Evolutionary conservation across 306 rosid genomes (phyloP), one percentile per base, ranked within the genome.

Genomic region (Notholithocarpus densiflorus): DNA sequence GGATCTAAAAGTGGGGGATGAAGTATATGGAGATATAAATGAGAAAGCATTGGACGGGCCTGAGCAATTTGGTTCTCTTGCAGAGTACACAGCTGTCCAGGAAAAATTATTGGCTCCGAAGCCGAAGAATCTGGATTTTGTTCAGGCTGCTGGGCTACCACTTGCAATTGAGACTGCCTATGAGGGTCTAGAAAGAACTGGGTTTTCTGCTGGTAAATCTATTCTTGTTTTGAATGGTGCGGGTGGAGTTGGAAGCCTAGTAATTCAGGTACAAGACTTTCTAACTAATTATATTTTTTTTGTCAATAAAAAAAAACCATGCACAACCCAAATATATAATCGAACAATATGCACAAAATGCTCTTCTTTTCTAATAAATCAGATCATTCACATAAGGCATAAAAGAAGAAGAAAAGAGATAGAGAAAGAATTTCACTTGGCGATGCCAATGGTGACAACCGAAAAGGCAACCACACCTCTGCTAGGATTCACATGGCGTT

Each of bases 201-300:
- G 91, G 20, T 93, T 95, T 76, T 91, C 94, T 26, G 43, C 96
- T 32, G 96, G 97, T 60, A 93, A 93, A 91, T 95, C 99, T 2
- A 83, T 95, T 83, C 91, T 95, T 82, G 87, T 95, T 79, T 86
- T 95, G 23, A 95, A 93, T 83, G 99, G 97, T 69, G 86, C 99
- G 68, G 98, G 98, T 73, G 98, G 98, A 73, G 99, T 93, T 79
- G 99, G 98, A 80, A 93, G 97, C 87, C 82, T 95, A 27, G 97
- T 90, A 71, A 91, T 93, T 89, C 99, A 95, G 99, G 99, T 95
- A 81, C 54, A 19, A 18, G 5, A 4, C 31, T 54, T 71, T 71
- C 59, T 66, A 32, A 54, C 43, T 27, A 53, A 10, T 62, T 4
- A n/a, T 10, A 19, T 21, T n/a, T 53, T 29, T 24, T 53, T 37